Base-by-base conservation (phyloP, 2,329 filamentous ascomycete species). In the Cladosporium oxysporum region DNA sequence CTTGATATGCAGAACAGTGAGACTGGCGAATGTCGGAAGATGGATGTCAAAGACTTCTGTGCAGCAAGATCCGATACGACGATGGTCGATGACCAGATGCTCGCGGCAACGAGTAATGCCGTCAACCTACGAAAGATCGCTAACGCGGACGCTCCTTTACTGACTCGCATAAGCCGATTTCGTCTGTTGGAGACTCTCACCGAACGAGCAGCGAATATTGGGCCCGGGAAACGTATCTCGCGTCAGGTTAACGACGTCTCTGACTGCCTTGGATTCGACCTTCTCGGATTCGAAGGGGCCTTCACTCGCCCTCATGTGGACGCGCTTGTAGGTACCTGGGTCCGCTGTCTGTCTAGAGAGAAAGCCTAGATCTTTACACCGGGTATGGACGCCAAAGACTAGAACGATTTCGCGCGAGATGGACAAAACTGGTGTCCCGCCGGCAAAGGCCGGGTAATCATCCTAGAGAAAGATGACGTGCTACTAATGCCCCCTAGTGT, bases 241-340 rank as follows among this genome's bases (percentile, higher is more conserved):
- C 11, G 37, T 31, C 11, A 59, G 23, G 23, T 21, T 12, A n/a
- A 47, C 37, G 58, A 59, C 14, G 18, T 59, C 11, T 47, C 58
- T 47, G 37, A 59, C 49, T 63, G 60, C 31, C 49, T 53, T 21
- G 60, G 60, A 18, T 63, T 63, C 18, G 37, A 63, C 29, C 21
- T 63, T 18, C 60, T 63, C 37, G 60, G 60, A 18, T 55, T 41
- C 35, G 23, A 18, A 21, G 60, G 49, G 80, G 47, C 85, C 79
- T 1, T 80, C 83, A 60, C 31, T 31, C 52, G 63, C 28, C 52
- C 63, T 41, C 63, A 65, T 33, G 41, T 65, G 14, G 63, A 65
- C 44, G 41, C 63, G 21, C 63, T 65, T 21, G 21, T 53, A 12
- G 63, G 63, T 12, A 65, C 57, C 14, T 65, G 63, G 63, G 23